A percentile compares a stretch with the other conserved stretches of the same genome.
Evolutionary conservation across 257 asterid genomes (phyloP).

Genomic region (Rhazya stricta): DNA sequence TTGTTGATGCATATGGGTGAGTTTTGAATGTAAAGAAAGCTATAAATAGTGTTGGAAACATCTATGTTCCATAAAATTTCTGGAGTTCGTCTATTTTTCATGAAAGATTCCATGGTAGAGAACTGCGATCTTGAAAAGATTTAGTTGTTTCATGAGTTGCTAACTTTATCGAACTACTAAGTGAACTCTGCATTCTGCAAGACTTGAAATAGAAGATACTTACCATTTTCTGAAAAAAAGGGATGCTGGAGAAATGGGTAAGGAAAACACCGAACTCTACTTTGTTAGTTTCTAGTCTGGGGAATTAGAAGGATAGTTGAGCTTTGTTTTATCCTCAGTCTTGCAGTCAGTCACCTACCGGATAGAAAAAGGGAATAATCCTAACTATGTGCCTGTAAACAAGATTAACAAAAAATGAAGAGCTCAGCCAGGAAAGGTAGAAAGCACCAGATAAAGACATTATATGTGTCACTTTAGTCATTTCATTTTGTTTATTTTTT

Average conservation of each 20-base stretch:
- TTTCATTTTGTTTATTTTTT: not conserved
- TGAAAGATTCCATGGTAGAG: not conserved
- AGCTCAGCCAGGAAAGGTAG: not conserved
- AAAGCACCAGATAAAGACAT: not conserved
- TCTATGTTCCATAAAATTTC: not conserved
- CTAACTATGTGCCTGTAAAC: not conserved
- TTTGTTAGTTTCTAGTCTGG: not conserved
- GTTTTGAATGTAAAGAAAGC: constrained; percentile 23
- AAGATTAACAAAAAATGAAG: not conserved
- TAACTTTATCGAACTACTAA: not conserved
- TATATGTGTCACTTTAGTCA: not conserved
- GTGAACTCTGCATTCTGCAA: not conserved
- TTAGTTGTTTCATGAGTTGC: not conserved
- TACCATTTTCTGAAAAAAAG: not conserved
- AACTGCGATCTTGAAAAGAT: not conserved
- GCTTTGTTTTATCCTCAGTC: not conserved
- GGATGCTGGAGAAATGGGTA: not conserved
- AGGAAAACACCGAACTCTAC: not conserved
- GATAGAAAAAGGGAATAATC: not conserved
- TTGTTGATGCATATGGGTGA: constrained; percentile 98
- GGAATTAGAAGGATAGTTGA: not conserved
- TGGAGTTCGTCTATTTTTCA: not conserved
- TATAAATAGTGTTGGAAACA: not conserved
- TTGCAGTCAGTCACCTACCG: not conserved
- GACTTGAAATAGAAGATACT: not conserved